Evolutionary conservation across 2,329 filamentous ascomycete genomes (phyloP).

Genomic region (Emmonsiellopsis sp.): DNA sequence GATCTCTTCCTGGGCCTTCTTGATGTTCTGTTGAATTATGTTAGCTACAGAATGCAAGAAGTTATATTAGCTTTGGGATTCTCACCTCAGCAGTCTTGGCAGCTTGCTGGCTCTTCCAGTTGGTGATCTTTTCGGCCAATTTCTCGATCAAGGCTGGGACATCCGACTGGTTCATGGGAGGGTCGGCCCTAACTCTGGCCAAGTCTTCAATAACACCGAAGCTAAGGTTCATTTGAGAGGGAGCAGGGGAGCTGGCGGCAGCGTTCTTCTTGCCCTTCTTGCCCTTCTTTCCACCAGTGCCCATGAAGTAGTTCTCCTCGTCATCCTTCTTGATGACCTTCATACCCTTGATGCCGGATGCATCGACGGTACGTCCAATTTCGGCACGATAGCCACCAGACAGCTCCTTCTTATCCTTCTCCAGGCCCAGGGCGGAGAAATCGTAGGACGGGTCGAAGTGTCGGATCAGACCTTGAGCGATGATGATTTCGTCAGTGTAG

Average conservation of each 20-base stretch:
- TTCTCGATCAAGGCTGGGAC: slow-evolving; percentile 75
- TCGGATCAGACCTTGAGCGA: slow-evolving; percentile 75
- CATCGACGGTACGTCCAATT: slow-evolving; percentile 75
- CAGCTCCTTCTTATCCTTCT: slow-evolving; percentile 34
- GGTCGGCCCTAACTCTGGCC: slow-evolving; percentile 71
- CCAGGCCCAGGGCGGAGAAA: slow-evolving; percentile 51
- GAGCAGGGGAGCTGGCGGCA: slow-evolving; percentile 39
- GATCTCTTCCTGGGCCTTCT: slow-evolving; percentile 93
- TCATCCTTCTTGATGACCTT: slow-evolving; percentile 79
- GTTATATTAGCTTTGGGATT: slow-evolving; percentile 11
- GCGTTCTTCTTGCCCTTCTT: slow-evolving; percentile 55
- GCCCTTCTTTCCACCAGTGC: slow-evolving; percentile 72
- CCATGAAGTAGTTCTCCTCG: slow-evolving; percentile 72
- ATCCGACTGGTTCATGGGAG: slow-evolving; percentile 77
- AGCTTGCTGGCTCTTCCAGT: slow-evolving; percentile 87
- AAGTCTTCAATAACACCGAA: slow-evolving; percentile 90
- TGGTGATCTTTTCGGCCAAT: slow-evolving; percentile 79
- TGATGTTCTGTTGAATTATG: slow-evolving; percentile 63
- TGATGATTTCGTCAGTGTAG: slow-evolving; percentile 86
- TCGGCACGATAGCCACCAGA: slow-evolving; percentile 69
- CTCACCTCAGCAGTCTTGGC: slow-evolving; percentile 83
- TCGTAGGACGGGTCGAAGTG: slow-evolving; percentile 83
- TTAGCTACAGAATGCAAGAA: slow-evolving; percentile 2
- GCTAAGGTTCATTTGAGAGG: slow-evolving; percentile 69
- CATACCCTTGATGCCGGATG: slow-evolving; percentile 74